Evolutionary conservation across 2,329 filamentous ascomycete species (phyloP).

Genomic region (Trichoderma brevicompactum): DNA sequence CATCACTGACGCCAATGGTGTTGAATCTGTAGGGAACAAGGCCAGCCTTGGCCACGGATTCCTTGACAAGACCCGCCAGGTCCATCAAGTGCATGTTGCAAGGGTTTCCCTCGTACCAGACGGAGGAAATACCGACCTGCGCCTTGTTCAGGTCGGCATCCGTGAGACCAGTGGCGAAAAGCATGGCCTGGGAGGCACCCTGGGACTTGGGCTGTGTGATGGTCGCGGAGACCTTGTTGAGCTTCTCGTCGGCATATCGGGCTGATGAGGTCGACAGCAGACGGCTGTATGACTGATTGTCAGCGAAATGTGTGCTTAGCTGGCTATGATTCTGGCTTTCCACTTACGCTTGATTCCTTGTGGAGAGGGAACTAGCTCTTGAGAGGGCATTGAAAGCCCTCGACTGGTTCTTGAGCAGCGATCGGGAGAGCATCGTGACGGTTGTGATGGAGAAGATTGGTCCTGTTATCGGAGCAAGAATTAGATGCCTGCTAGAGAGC

Average conservation of each 20-base stretch:
- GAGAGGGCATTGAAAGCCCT: constrained; percentile 30
- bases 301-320: neutral
- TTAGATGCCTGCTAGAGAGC: neutral
- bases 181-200: constrained; percentile 97
- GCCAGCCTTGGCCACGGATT: constrained; percentile 68
- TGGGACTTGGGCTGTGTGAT: constrained; percentile 98
- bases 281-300: constrained; percentile 45
- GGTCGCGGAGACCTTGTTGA: constrained; percentile 82
- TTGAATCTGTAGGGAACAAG: constrained; percentile 97
- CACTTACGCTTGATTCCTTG: constrained; percentile 31
- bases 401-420: constrained; percentile 30
- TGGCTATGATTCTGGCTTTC: neutral
- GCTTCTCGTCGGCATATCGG: constrained; percentile 55
- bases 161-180: constrained; percentile 89
- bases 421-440: constrained; percentile 33
- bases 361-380: constrained; percentile 27
- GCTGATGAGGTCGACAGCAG: constrained; percentile 56
- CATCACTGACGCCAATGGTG: constrained; percentile 96
- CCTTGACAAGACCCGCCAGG: constrained; percentile 74
- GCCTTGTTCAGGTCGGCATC: constrained; percentile 93
- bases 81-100: constrained; percentile 99
- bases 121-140: constrained; percentile 95
- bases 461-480: constrained; percentile 23
- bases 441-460: neutral
- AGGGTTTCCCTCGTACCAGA: constrained; percentile 97